phyloP scores from a whole-genome alignment of 371 early-diverging fungal species.

The Lichtheimia corymbifera region DNA sequence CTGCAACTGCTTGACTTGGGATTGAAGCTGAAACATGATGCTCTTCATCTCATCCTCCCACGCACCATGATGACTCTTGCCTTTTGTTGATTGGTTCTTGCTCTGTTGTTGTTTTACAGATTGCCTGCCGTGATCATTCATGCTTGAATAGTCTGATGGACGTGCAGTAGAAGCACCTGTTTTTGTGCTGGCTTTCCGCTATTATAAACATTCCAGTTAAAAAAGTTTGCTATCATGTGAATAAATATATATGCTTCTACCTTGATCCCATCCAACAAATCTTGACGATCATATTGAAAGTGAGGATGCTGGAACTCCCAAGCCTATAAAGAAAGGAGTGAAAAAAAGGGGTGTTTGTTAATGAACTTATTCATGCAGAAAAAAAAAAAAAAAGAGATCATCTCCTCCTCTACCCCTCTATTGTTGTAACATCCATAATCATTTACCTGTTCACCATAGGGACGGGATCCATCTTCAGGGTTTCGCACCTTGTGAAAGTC shows the following conservation, averaged over 20 bases:
- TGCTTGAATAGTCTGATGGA: not conserved
- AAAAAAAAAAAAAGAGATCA: not conserved
- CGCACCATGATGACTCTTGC: not conserved
- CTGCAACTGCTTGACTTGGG: conserved; percentile 43
- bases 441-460: conserved; percentile 70
- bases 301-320: conserved; percentile 81
- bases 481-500: conserved; percentile 81
- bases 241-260: conserved; percentile 12
- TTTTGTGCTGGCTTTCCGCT: conserved; percentile 34
- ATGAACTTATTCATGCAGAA: not conserved
- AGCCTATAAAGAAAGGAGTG: conserved; percentile 33
- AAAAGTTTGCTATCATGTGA: too few relatives aligned
- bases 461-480: conserved; percentile 55
- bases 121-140: not conserved
- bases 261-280: conserved; percentile 63
- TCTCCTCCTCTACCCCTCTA: too few relatives aligned
- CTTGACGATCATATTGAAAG: conserved; percentile 63
- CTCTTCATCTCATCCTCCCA: conserved; percentile 21
- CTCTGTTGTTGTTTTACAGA: conserved; percentile 2
- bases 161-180: not conserved
- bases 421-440: too few relatives aligned
- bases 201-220: conserved; percentile 7
- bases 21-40: conserved; percentile 37
- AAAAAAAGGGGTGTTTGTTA: not conserved
- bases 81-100: not conserved